phyloP scores from a whole-genome alignment of 2,329 filamentous ascomycete species.

The Fusarium acutatum region DNA sequence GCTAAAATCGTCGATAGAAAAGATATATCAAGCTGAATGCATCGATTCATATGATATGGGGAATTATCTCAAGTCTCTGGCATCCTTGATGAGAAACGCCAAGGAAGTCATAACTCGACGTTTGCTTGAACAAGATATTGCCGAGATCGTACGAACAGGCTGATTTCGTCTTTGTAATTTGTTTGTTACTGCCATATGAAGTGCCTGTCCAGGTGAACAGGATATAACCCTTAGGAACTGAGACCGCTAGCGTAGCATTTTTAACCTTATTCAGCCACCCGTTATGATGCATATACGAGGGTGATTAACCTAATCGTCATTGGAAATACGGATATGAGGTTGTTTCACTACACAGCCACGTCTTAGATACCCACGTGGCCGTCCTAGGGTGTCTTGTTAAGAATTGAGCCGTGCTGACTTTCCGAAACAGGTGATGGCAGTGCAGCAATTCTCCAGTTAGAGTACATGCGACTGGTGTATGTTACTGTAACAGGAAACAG shows the following conservation, averaged over 20 bases:
- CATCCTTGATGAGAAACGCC: not conserved
- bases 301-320: not conserved
- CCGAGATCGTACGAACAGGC: not conserved
- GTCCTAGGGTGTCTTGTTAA: not conserved
- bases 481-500: not conserved
- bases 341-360: not conserved
- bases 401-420: not conserved
- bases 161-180: not conserved
- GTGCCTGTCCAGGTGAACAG: not conserved
- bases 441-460: not conserved
- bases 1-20: not conserved
- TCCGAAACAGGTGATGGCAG: not conserved
- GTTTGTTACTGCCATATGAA: not conserved
- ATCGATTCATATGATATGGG: not conserved
- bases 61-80: not conserved
- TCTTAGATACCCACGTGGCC: not conserved
- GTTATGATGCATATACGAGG: not conserved
- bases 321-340: not conserved
- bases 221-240: not conserved
- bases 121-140: too few relatives aligned
- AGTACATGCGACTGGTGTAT: not conserved
- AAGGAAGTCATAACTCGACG: not conserved
- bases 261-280: not conserved
- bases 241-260: not conserved
- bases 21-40: not conserved